These are phyloP conservation scores for Trichoderma koningii DNA, from an alignment of 2,329 filamentous ascomycete genomes.

Conservation along the genomic window DNA sequence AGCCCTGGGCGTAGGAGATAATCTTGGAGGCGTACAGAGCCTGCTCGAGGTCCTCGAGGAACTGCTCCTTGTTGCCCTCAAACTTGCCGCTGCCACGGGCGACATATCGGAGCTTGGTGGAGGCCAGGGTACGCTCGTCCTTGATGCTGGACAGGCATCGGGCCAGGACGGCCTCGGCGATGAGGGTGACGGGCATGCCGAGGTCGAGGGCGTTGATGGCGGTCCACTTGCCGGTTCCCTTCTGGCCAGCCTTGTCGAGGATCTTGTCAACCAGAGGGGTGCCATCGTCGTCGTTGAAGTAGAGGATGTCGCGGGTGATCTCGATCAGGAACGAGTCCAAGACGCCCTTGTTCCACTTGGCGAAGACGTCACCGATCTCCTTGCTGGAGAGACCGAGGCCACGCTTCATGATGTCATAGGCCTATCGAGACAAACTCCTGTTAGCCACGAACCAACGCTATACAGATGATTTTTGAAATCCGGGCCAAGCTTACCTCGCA, in stretches of 20 bases:
- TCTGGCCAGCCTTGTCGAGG: constrained; percentile 96
- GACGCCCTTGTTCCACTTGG: constrained; percentile 98
- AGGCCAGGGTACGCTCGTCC: constrained; percentile 83
- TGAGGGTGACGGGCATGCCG: constrained; percentile 96
- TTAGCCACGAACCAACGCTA: not conserved
- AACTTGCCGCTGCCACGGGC: constrained; percentile 74
- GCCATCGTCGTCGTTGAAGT: constrained; percentile 95
- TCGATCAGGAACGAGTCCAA: constrained; percentile 99
- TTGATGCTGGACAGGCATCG: constrained; percentile 95
- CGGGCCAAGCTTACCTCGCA: constrained; percentile 71
- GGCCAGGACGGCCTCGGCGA: constrained; percentile 93
- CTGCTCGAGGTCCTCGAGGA: constrained; percentile 97
- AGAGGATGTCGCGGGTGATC: constrained; percentile 98
- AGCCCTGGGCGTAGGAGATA: constrained; percentile 98
- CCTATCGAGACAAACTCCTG: constrained; percentile 54
- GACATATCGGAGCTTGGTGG: constrained; percentile 70
- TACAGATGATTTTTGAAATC: too few relatives aligned
- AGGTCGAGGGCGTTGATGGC: constrained; percentile 98
- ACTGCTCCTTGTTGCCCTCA: constrained; percentile 85
- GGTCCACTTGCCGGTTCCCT: constrained; percentile 99
- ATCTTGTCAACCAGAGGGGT: constrained; percentile 96
- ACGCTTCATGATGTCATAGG: constrained; percentile 99
- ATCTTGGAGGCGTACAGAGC: constrained; percentile 99
- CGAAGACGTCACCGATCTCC: constrained; percentile 93
- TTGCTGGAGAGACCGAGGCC: constrained; percentile 85